Evolutionary conservation across 495 filamentous ascomycete species (phyloP), one percentile per base, ranked within the genome.

Genomic region (Hyaloscypha finlandica): DNA sequence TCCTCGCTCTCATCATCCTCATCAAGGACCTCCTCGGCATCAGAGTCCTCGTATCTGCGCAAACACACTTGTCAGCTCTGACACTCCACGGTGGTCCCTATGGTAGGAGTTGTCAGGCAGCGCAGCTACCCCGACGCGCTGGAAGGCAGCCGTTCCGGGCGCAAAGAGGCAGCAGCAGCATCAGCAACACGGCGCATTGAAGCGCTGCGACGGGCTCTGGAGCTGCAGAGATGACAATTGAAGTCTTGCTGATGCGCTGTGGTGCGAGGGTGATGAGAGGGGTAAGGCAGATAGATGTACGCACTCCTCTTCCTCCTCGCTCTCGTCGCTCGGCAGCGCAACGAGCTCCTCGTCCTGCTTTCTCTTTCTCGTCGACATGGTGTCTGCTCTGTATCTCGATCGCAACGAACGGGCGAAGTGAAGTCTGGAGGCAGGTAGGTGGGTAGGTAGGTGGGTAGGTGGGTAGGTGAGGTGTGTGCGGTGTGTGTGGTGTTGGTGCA

Each of bases 241-340:
- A 29, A 32, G 42, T 6, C 22, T 5, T 56, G 11, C 11, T 29
- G 53, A 31, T 25, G 53, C 35, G n/a, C n/a, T 20, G 35, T 2
- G 48, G 22, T 48, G 29, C 25, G 48, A 25, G 4, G 22, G 19
- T 51, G 54, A 65, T 54, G 4, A 16, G 3, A 30, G 59, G 57
- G 22, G 30, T 32, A 58, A 39, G 31, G 12, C 25, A 25, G 30
- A 37, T 37, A 25, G 30, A 66, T 25, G 65, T 29, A 70, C 74
- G 63, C 68, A 76, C 74, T 74, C 71, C 55, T 76, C 74, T 64
- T 76, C 74, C 63, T 76, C 74, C 48, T 76, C 74, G 19, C 71
- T 74, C 30, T 71, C 69, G 37, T 76, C 74, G 39, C 65, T 70
- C 20, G 71, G 71, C 42, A 76, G 74, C 19, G 74, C 74, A 35